A percentile compares a stretch with the other conserved stretches of the same genome.
phyloP scores from a whole-genome alignment of 2,329 filamentous ascomycete genomes.

The Periconia sp. region DNA sequence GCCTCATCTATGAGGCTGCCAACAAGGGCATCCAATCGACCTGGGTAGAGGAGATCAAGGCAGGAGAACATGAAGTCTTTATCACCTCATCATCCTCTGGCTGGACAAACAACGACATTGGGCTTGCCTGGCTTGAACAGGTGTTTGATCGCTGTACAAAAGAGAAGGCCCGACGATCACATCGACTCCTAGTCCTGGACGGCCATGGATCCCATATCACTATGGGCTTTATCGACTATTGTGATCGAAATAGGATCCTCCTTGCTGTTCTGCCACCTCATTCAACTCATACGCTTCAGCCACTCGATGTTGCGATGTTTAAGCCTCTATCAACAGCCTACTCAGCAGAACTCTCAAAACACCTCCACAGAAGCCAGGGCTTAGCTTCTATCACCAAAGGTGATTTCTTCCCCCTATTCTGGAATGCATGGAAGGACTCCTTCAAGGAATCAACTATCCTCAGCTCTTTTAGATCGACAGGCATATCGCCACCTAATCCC shows the following conservation, averaged over 20 bases:
- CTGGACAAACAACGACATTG: slow-evolving; percentile 1
- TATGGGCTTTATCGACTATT: no score
- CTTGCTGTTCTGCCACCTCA: slow-evolving; percentile 9
- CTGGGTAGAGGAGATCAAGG: slow-evolving; percentile 7
- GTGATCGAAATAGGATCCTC: slow-evolving; percentile 13
- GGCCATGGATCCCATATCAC: no score
- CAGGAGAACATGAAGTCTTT: slow-evolving; percentile 1
- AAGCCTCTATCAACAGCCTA: slow-evolving; percentile 7
- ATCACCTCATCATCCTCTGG: slow-evolving; percentile 1
- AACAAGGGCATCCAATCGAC: slow-evolving; percentile 2
- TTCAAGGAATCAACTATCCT: slow-evolving; percentile 2
- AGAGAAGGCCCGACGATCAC: no score
- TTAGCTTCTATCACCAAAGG: slow-evolving; percentile 13
- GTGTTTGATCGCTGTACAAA: no score
- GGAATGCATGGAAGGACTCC: slow-evolving; percentile 5
- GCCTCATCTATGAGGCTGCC: slow-evolving; percentile 12
- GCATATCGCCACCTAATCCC: no score
- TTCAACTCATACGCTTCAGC: slow-evolving; percentile 8
- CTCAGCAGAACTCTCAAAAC: background rate
- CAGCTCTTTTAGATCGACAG: no score
- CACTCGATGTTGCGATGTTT: slow-evolving; percentile 4
- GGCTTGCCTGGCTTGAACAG: background rate
- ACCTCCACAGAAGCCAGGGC: background rate
- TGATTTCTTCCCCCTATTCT: slow-evolving; percentile 13
- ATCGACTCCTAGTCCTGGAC: no score